Evolutionary conservation across 805 yeast genomes (phyloP).

Genomic region (Torulaspora gathmanii): DNA sequence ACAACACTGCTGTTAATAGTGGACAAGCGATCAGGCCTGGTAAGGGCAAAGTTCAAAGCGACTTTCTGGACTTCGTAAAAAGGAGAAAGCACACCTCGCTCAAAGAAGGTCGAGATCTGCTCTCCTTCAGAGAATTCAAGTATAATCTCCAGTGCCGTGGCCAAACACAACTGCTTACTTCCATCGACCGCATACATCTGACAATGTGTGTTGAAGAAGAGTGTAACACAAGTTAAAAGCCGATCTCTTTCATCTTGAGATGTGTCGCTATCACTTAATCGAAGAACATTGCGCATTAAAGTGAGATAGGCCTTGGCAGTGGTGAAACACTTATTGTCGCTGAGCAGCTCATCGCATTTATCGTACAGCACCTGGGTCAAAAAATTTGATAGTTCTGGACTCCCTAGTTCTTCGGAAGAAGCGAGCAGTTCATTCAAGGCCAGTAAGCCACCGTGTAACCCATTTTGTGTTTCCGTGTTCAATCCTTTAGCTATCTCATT

Average conservation of each 20-base stretch:
- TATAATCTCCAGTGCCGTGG: slow-evolving; percentile 34
- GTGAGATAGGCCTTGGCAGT: slow-evolving; percentile 37
- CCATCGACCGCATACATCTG: slow-evolving; percentile 40
- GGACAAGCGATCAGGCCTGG: background rate
- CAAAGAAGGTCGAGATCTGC: slow-evolving; percentile 29
- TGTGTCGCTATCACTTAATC: slow-evolving; percentile 1
- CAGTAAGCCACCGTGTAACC: slow-evolving; percentile 55
- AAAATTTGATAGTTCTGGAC: background rate
- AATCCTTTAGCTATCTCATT: slow-evolving; percentile 23
- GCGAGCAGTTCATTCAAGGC: slow-evolving; percentile 41
- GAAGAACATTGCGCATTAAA: slow-evolving; percentile 18
- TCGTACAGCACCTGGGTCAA: slow-evolving; percentile 2
- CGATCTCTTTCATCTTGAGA: background rate
- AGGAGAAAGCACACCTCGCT: slow-evolving; percentile 38
- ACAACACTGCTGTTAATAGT: slow-evolving; percentile 8
- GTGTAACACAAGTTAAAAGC: slow-evolving; percentile 28
- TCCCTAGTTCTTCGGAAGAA: background rate
- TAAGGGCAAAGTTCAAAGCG: slow-evolving; percentile 37
- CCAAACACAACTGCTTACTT: slow-evolving; percentile 45
- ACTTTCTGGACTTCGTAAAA: slow-evolving; percentile 44
- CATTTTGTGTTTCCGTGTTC: slow-evolving; percentile 38
- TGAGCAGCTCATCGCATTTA: slow-evolving; percentile 4
- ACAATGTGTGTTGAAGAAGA: slow-evolving; percentile 37
- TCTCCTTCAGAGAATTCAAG: slow-evolving; percentile 22
- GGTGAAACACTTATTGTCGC: slow-evolving; percentile 25